These are phyloP conservation scores for Pseudogymnoascus sp. DNA, from an alignment of 2,329 filamentous ascomycete genomes.

Conservation along the genomic window DNA sequence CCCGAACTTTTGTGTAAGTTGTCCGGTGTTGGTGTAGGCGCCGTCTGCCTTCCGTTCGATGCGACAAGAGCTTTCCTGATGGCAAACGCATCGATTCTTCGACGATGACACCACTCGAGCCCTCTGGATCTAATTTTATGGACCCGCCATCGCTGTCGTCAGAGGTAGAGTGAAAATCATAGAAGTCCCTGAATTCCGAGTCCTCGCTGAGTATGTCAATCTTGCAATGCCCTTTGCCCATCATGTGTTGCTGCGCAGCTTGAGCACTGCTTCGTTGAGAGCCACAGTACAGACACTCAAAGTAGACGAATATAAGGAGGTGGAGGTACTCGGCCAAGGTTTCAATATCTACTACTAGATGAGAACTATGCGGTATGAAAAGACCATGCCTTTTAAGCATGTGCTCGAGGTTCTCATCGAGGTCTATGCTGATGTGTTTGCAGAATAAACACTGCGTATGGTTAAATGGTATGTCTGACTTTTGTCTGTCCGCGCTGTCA, in stretches of 20 bases:
- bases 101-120: background rate
- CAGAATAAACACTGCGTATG: conserved; percentile 39
- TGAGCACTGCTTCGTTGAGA: conserved; percentile 35
- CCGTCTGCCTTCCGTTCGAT: conserved; percentile 7
- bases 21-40: background rate
- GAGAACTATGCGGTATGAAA: conserved; percentile 33
- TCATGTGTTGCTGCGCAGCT: conserved; percentile 46
- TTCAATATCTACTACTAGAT: conserved; percentile 39
- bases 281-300: conserved; percentile 45
- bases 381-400: conserved; percentile 44
- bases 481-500: conserved; percentile 2
- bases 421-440: conserved; percentile 21
- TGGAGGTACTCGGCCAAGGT: conserved; percentile 42
- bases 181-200: conserved; percentile 37
- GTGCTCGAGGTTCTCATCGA: conserved; percentile 37
- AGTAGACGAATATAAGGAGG: conserved; percentile 40
- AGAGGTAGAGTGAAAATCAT: conserved; percentile 24
- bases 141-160: conserved; percentile 2
- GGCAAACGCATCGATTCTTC: conserved; percentile 3
- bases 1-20: background rate
- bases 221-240: conserved; percentile 40
- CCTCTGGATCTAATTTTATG: background rate
- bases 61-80: conserved; percentile 6
- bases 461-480: conserved; percentile 20
- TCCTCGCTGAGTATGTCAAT: conserved; percentile 32